Base-by-base conservation (phyloP, 2,329 filamentous ascomycete species). In the Achaetomium macrosporum region DNA sequence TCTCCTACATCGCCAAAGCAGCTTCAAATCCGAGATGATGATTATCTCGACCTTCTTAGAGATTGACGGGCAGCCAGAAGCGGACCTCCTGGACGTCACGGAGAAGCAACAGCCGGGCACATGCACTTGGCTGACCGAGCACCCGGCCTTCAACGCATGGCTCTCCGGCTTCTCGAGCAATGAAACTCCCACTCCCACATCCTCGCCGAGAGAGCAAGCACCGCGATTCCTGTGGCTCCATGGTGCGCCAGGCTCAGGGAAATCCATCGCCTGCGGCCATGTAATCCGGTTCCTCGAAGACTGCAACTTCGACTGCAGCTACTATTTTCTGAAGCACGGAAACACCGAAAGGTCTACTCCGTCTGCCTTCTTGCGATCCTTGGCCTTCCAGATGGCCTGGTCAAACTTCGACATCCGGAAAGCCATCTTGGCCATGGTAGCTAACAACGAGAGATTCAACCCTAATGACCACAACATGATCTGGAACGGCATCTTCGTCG, bases 241-340 rank as follows among this genome's bases (percentile, higher is more conserved):
- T 8, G 64, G 60, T 8, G 54, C 55, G 41, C 64, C 63, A 7
- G 64, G 57, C 1, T 54, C 59, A 2, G 64, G 63, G 2, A 66
- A 65, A 44, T 58, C 62, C 1, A 55, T 63, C 11, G 50, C 55
- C 2, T 43, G 60, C 7, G 55, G 56, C 1, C 59, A 61, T 49
- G 53, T 64, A 10, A 47, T 65, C 35, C 47, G 47, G n/a, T 57
- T 60, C 42, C 51, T 66, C 1, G 51, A 61, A 39, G 41, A 42
- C 5, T 47, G 49, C 46, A 52, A 59, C 17, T 16, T 57, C 2
- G 58, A 63, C 29, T 62, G 58, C 42, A 54, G 50, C 35, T 65
- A 60, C 48, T 64, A 60, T 46, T 64, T 64, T 45, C 64, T 65
- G 42, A 51, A 53, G 10, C 55, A 58, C 40, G 43, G 52, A 11